A percentile compares a stretch with the other conserved stretches of the same genome.
Conservation (phyloP, 441 rosid genomes). For the Gossypium lobatum region DNA sequence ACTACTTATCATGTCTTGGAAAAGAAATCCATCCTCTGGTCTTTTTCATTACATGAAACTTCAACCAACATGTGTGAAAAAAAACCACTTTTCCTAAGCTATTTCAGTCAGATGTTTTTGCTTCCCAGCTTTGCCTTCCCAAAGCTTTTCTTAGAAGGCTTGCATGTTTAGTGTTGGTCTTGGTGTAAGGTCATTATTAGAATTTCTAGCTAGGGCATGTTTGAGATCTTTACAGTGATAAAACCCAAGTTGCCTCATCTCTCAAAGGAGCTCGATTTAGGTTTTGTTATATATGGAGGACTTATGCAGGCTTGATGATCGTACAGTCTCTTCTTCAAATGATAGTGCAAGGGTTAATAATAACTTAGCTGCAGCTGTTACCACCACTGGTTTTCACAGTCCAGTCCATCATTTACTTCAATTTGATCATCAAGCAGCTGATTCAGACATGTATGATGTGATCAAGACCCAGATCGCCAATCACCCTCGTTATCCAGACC, state of each 20-base stretch:
- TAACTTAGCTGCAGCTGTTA: neutral
- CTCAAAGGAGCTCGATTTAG: neutral
- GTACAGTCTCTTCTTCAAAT: slow-evolving; percentile 16
- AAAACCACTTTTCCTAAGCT: neutral
- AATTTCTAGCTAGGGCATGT: neutral
- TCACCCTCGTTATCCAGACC: slow-evolving; percentile 58
- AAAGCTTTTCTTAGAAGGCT: neutral
- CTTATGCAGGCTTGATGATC: slow-evolving; percentile 10
- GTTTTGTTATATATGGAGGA: slow-evolving; percentile 12
- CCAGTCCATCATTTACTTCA: slow-evolving; percentile 25
- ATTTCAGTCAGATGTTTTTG: neutral
- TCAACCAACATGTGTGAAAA: neutral
- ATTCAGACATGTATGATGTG: slow-evolving; percentile 30
- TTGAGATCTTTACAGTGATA: neutral
- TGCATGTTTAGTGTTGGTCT: neutral
- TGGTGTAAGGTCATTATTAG: neutral
- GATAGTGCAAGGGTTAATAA: slow-evolving; percentile 18
- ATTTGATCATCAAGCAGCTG: slow-evolving; percentile 19
- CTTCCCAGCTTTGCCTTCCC: neutral
- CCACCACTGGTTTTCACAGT: slow-evolving; percentile 10
- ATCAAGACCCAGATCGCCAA: slow-evolving; percentile 54
- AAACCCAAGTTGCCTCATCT: neutral
- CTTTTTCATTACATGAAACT: slow-evolving; percentile 22
- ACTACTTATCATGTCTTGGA: slow-evolving; percentile 24
- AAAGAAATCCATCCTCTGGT: slow-evolving; percentile 40